phyloP scores from a whole-genome alignment of 2,329 filamentous ascomycete species.

The Tolypocladium ovalisporum region DNA sequence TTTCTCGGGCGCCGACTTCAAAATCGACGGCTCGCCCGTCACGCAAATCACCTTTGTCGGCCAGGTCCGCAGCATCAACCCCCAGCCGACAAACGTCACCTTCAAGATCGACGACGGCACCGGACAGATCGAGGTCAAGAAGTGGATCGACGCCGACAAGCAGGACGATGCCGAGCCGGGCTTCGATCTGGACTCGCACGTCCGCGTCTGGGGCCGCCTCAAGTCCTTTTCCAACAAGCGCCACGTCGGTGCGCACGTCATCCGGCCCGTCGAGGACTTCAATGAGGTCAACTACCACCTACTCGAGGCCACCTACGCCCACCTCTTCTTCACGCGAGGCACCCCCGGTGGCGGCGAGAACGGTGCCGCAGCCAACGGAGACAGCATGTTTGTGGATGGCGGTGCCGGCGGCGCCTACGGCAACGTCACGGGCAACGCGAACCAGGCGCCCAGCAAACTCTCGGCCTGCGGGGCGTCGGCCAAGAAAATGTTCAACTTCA shows the following conservation, averaged over 20 bases:
- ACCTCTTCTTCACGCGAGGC: conserved; percentile 72
- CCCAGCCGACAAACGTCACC: conserved; percentile 83
- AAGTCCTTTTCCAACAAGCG: conserved; percentile 77
- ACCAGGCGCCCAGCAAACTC: conserved; percentile 27
- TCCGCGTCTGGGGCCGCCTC: conserved; percentile 75
- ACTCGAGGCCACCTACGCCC: conserved; percentile 79
- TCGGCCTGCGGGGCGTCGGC: conserved; percentile 44
- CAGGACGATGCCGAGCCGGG: conserved; percentile 34
- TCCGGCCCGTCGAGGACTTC: conserved; percentile 70
- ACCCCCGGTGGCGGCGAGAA: conserved; percentile 31
- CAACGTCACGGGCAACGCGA: conserved; percentile 24
- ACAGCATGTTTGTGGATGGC: conserved; percentile 47
- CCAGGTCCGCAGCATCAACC: conserved; percentile 77
- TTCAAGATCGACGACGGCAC: conserved; percentile 95
- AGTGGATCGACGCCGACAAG: conserved; percentile 64
- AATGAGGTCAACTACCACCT: conserved; percentile 93
- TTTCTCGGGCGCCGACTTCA: conserved; percentile 63
- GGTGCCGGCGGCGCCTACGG: conserved; percentile 30
- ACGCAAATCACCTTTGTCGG: conserved; percentile 73
- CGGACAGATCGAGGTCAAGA: conserved; percentile 80
- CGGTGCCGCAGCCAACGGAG: conserved; percentile 25
- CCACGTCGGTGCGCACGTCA: conserved; percentile 68
- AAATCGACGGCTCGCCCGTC: conserved; percentile 66
- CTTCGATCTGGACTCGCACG: conserved; percentile 65
- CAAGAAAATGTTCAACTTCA: conserved; percentile 58